Percentiles rank a stretch among this genome's conserved stretches.
Evolutionary conservation across 805 yeast genomes (phyloP).

Genomic region (Yamadazyma paraphyllophila): DNA sequence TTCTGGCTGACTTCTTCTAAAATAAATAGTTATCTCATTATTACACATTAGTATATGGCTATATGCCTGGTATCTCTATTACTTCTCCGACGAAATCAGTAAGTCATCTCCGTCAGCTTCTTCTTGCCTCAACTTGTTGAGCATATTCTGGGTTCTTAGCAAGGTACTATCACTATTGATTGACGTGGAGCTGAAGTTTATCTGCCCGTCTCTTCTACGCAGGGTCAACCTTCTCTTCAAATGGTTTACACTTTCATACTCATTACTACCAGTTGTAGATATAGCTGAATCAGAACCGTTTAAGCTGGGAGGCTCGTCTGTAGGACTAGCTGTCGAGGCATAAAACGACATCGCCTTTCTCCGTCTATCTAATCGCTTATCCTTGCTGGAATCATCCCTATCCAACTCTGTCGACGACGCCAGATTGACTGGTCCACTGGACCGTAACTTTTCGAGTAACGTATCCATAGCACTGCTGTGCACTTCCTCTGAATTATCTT

Average conservation of each 20-base stretch:
- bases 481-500: slow-evolving; percentile 15
- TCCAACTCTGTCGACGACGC: slow-evolving; percentile 6
- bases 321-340: slow-evolving; percentile 26
- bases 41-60: too few relatives aligned
- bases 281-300: not conserved
- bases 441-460: slow-evolving; percentile 30
- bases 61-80: too few relatives aligned
- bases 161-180: slow-evolving; percentile 24
- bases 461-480: slow-evolving; percentile 27
- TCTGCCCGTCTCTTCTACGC: slow-evolving; percentile 20
- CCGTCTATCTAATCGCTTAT: slow-evolving; percentile 22
- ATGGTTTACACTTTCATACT: slow-evolving; percentile 39
- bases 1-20: too few relatives aligned
- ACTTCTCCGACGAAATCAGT: too few relatives aligned
- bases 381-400: slow-evolving; percentile 9
- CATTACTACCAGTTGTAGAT: slow-evolving; percentile 9
- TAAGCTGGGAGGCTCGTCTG: too few relatives aligned
- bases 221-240: slow-evolving; percentile 39
- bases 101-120: not conserved
- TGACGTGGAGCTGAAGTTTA: slow-evolving; percentile 9
- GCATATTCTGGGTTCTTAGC: slow-evolving; percentile 42
- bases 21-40: too few relatives aligned
- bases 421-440: slow-evolving; percentile 23
- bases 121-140: slow-evolving; percentile 27
- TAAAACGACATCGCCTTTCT: slow-evolving; percentile 35